Evolutionary conservation across 768 basidiomycete genomes (phyloP), one percentile per base, ranked within the genome.

Genomic region (Suillus discolor): DNA sequence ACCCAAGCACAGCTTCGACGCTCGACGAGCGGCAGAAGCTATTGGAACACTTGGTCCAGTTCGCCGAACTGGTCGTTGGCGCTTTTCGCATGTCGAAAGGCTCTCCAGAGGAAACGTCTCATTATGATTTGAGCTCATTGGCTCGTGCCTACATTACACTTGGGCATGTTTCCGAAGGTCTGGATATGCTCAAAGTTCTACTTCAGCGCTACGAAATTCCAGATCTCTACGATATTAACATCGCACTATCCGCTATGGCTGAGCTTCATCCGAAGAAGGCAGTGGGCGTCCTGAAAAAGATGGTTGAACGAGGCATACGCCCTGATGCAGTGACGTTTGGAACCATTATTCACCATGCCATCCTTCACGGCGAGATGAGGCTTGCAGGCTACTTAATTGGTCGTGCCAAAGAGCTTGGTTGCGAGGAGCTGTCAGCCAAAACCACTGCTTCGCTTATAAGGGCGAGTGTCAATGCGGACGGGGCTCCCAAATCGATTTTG

Each of bases 181-280:
- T 89, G 63, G 69, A 74, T 12, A 75, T 80, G 28, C 77, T 92
- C 70, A 78, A 77, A 61, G 64, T 82, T 63, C 71, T 90, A 44
- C 71, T 85, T 47, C 68, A 73, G 28, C 84, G 86, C 59, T 75
- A 72, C 63, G 84, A 88, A 71, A 70, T 83, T 61, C 89, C 89
- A 18, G 89, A 92, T 73, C 68, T 83, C 45, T 78, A 85, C 71
- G 91, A 92, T 71, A 77, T 90, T 60, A 91, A 90, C 70, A 84
- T 92, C 59, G 82, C 82, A 47, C 79, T 92, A 63, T 79, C 80
- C 4, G 84, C 82, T 12, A 73, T 90, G 61, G 84, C 89, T 34
- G 77, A 80, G 65, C 73, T 81, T 67, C 76, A 83, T 51, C 84
- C 88, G 25, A 75, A 75, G 13, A 70, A 70, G 18, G 91, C 87